phyloP scores from a whole-genome alignment of 352 stramenopile genomes.

The Phytophthora pluvialis region DNA sequence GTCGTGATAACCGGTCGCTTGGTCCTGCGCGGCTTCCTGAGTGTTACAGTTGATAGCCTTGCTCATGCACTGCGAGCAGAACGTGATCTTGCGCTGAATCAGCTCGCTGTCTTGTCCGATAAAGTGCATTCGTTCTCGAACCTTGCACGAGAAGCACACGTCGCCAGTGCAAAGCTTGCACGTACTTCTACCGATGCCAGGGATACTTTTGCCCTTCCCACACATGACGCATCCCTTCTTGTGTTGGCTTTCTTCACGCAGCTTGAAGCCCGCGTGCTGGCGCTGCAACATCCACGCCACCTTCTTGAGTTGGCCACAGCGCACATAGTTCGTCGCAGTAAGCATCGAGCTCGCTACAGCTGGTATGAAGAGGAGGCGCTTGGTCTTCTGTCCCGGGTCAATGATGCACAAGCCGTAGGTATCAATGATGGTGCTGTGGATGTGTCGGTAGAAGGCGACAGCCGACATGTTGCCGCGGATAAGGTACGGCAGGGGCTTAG shows the following conservation, averaged over 20 bases:
- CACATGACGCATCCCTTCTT: constrained; percentile 32
- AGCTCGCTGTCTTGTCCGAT: constrained; percentile 38
- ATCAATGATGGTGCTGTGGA: constrained; percentile 35
- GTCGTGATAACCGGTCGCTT: constrained; percentile 31
- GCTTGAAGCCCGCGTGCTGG: constrained; percentile 17
- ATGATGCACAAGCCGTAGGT: constrained; percentile 23
- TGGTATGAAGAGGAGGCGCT: constrained; percentile 9
- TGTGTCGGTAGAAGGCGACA: constrained; percentile 28
- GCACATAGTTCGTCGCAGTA: constrained; percentile 18
- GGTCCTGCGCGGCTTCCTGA: constrained; percentile 29
- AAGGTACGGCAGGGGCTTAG: constrained; percentile 14
- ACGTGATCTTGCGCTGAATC: constrained; percentile 44
- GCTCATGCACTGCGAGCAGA: constrained; percentile 50
- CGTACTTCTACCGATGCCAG: constrained; percentile 28
- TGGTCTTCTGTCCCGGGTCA: constrained; percentile 17
- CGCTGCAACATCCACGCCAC: constrained; percentile 34
- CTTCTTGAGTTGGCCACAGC: constrained; percentile 28
- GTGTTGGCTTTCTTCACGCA: constrained; percentile 6
- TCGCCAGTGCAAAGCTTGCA: constrained; percentile 29
- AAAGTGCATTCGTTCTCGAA: constrained; percentile 44
- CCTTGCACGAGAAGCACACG: constrained; percentile 32
- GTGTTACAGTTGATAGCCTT: constrained; percentile 44
- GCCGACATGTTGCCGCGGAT: constrained; percentile 25
- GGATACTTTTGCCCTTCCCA: constrained; percentile 27
- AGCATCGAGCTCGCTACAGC: constrained; percentile 18